These are phyloP conservation scores for Coffea eugenioides DNA, from an alignment of 257 asterid species.

Conservation along the genomic window DNA sequence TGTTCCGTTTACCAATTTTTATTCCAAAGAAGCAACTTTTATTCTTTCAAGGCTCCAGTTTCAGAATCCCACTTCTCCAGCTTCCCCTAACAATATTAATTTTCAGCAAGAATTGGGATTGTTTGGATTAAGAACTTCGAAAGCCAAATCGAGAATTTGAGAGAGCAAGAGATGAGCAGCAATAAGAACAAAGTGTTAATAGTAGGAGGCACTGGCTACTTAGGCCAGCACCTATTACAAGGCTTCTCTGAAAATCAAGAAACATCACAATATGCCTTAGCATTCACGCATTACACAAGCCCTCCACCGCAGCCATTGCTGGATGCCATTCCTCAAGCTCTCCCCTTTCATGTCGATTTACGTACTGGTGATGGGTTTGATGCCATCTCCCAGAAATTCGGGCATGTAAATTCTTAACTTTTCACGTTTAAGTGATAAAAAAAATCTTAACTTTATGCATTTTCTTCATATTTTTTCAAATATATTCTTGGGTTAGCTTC, in stretches of 20 bases:
- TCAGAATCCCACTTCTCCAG: background rate
- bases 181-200: constrained; percentile 55
- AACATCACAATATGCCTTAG: constrained; percentile 36
- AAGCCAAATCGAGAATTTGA: background rate
- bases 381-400: constrained; percentile 52
- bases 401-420: constrained; percentile 49
- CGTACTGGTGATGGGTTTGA: constrained; percentile 58
- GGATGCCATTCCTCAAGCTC: constrained; percentile 55
- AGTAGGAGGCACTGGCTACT: constrained; percentile 90
- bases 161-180: constrained; percentile 24
- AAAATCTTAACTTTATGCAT: background rate
- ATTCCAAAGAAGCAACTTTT: no score
- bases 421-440: background rate
- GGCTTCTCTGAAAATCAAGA: constrained; percentile 35
- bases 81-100: no score
- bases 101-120: background rate
- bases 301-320: constrained; percentile 69
- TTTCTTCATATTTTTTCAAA: background rate
- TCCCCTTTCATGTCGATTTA: constrained; percentile 66
- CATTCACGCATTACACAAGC: constrained; percentile 56
- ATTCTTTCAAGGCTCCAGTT: background rate
- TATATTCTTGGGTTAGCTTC: constrained; percentile 1
- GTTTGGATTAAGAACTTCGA: background rate
- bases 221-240: constrained; percentile 86
- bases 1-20: background rate